These are phyloP conservation scores for Metahyphopichia silvanorum DNA, from an alignment of 805 yeast species.

Conservation along the genomic window DNA sequence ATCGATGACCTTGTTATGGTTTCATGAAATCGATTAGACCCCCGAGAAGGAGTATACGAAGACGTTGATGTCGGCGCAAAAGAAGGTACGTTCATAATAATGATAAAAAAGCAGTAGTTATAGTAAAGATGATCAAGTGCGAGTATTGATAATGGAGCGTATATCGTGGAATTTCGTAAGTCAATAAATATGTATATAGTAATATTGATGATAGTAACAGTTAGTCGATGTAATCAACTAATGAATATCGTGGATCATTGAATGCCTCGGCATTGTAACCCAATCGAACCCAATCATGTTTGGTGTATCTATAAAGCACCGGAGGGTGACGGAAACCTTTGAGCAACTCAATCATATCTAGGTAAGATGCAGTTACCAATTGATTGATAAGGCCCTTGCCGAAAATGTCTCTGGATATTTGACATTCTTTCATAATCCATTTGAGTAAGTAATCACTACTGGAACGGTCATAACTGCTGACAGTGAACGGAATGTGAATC, in stretches of 20 bases:
- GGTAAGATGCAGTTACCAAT: conserved; percentile 14
- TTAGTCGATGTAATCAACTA: conserved; percentile 26
- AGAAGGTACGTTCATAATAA: conserved; percentile 21
- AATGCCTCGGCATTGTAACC: conserved; percentile 37
- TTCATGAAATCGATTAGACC: conserved; percentile 20
- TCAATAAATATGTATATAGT: no score
- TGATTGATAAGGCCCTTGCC: conserved; percentile 27
- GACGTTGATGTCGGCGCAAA: conserved; percentile 47
- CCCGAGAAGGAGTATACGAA: conserved; percentile 27
- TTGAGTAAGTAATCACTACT: conserved; percentile 48
- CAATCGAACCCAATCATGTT: conserved; percentile 35
- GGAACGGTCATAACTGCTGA: conserved; percentile 50
- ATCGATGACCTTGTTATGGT: conserved; percentile 31
- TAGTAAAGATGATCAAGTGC: no score
- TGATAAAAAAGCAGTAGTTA: no score
- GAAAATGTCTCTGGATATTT: conserved; percentile 34
- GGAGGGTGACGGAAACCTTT: conserved; percentile 23
- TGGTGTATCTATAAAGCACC: conserved; percentile 23
- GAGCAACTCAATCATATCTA: conserved; percentile 18
- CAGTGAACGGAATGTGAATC: conserved; percentile 48
- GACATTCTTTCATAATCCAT: conserved; percentile 54
- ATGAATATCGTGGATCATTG: conserved; percentile 10
- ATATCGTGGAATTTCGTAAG: no score
- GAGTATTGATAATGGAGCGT: no score
- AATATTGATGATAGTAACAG: neutral